These are phyloP conservation scores for Botrytis fragariae DNA, from an alignment of 2,329 filamentous ascomycete genomes.

Conservation along the genomic window DNA sequence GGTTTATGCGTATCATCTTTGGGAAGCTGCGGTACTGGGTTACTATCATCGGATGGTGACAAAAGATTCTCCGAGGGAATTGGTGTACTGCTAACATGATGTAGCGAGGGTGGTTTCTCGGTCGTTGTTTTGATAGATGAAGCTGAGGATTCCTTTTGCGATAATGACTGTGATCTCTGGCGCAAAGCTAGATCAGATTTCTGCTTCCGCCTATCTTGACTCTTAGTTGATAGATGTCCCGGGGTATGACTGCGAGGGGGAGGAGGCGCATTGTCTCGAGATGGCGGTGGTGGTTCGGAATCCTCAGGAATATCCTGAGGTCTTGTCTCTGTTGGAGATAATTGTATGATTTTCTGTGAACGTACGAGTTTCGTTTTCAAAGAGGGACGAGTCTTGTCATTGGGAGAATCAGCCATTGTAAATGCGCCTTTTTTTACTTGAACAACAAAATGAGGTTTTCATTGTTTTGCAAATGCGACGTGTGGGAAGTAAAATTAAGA, in stretches of 20 bases:
- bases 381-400: conserved; percentile 38
- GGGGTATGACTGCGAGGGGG: conserved; percentile 59
- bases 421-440: conserved; percentile 29
- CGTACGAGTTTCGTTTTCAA: conserved; percentile 49
- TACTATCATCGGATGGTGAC: conserved; percentile 26
- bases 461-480: conserved; percentile 17
- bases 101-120: conserved; percentile 26
- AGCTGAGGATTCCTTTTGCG: conserved; percentile 33
- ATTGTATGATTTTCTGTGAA: conserved; percentile 51
- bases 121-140: conserved; percentile 27
- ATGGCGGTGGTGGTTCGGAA: conserved; percentile 40
- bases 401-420: conserved; percentile 38
- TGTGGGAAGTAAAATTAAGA: conserved; percentile 2
- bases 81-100: conserved; percentile 24
- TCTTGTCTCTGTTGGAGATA: conserved; percentile 40
- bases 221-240: conserved; percentile 59
- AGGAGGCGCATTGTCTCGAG: conserved; percentile 35
- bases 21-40: conserved; percentile 25
- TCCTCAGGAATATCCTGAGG: conserved; percentile 41
- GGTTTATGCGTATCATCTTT: conserved; percentile 41
- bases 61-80: conserved; percentile 26
- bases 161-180: conserved; percentile 39
- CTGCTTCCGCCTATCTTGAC: conserved; percentile 41
- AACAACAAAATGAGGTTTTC: conserved; percentile 20
- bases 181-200: conserved; percentile 35